Evolutionary conservation across 202 grass and related monocot genomes (phyloP).

Genomic region (Elaeis oleifera): DNA sequence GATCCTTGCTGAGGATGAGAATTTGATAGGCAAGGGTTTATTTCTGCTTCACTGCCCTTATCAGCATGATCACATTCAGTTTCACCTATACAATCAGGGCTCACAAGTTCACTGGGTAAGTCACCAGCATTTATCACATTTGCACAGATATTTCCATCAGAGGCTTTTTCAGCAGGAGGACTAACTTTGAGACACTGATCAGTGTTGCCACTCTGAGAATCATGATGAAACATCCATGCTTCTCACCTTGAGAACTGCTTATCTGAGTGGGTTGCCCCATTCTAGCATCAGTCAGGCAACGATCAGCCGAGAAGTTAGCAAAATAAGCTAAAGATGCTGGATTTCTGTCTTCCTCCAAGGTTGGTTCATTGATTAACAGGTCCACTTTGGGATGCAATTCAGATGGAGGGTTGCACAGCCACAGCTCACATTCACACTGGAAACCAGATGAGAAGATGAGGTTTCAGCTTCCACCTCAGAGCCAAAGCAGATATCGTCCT

Average conservation of each 20-base stretch:
- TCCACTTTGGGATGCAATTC: slow-evolving; percentile 24
- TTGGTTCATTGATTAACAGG: slow-evolving; percentile 28
- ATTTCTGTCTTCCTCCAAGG: slow-evolving; percentile 54
- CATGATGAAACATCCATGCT: slow-evolving; percentile 35
- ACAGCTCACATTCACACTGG: slow-evolving; percentile 16
- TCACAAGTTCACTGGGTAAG: neutral
- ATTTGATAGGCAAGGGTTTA: slow-evolving; percentile 4
- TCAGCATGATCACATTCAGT: slow-evolving; percentile 21
- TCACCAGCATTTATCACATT: neutral
- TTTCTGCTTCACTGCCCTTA: slow-evolving; percentile 2
- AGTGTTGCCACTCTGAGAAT: slow-evolving; percentile 30
- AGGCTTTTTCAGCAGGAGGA: slow-evolving; percentile 23
- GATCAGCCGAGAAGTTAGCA: slow-evolving; percentile 29
- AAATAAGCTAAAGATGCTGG: slow-evolving; percentile 22
- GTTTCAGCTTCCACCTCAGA: slow-evolving; percentile 3
- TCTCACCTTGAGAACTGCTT: slow-evolving; percentile 42
- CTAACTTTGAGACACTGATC: slow-evolving; percentile 11
- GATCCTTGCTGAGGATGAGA: slow-evolving; percentile 15
- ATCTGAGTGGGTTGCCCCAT: slow-evolving; percentile 30
- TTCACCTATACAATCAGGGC: slow-evolving; percentile 6
- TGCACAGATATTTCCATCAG: neutral
- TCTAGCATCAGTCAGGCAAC: slow-evolving; percentile 24
- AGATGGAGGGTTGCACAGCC: slow-evolving; percentile 22
- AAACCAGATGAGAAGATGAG: slow-evolving; percentile 14
- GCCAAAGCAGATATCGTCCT: neutral